Conservation (phyloP, 371 early-diverging fungal genomes). For the Mucor indicus region DNA sequence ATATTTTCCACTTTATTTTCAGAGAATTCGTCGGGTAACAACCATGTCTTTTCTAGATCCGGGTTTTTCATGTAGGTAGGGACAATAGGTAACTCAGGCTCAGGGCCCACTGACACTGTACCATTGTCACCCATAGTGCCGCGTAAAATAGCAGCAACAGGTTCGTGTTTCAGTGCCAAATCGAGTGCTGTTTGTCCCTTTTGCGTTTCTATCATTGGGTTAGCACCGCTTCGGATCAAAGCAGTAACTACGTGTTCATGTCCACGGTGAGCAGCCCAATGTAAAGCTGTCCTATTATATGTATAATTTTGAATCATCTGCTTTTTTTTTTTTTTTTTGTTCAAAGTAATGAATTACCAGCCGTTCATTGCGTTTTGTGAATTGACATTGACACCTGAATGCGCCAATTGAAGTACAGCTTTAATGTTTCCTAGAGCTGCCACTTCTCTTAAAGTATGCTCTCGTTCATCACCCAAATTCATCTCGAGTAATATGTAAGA, state of each 20-base stretch:
- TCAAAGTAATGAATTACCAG: too few species aligned
- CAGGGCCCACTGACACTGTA: conserved; percentile 20
- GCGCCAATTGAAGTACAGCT: conserved; percentile 58
- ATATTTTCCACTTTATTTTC: conserved; percentile 42
- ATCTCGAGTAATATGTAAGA: not conserved
- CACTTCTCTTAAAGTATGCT: conserved; percentile 67
- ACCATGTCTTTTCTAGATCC: conserved; percentile 71
- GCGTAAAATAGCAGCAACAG: conserved; percentile 37
- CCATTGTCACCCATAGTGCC: conserved; percentile 5
- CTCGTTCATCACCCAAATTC: conserved; percentile 46
- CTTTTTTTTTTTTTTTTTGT: not conserved
- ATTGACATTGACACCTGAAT: conserved; percentile 62
- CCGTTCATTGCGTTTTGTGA: conserved; percentile 66
- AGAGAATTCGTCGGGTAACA: conserved; percentile 64
- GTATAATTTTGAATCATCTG: too few species aligned
- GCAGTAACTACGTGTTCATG: conserved; percentile 52
- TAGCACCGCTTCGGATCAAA: conserved; percentile 58
- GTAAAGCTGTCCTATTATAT: conserved; percentile 61
- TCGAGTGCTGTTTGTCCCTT: conserved; percentile 61
- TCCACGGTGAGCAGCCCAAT: conserved; percentile 69
- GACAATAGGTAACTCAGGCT: conserved; percentile 48
- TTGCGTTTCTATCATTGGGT: conserved; percentile 45
- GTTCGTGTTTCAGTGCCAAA: conserved; percentile 49
- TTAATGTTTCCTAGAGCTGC: conserved; percentile 73
- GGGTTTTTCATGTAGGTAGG: conserved; percentile 72